phyloP scores from a whole-genome alignment of 345 rosid genomes.

The Brassica nigra region DNA sequence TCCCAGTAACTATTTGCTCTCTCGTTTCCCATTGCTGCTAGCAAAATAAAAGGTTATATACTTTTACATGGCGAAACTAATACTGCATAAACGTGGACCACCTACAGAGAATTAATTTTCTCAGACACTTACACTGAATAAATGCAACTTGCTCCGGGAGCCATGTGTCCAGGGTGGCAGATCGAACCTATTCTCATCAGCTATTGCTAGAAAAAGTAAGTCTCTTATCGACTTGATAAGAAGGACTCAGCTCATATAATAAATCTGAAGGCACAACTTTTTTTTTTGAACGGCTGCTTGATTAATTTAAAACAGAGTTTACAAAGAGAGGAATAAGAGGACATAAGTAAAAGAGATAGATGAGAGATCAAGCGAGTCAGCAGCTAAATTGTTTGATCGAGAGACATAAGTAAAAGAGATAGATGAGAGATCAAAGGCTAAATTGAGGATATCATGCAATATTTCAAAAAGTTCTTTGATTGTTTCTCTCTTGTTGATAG shows the following conservation, averaged over 20 bases:
- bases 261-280: slow-evolving; percentile 3
- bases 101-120: slow-evolving; percentile 13
- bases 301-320: too few species aligned
- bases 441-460: too few species aligned
- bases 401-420: too few species aligned
- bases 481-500: too few species aligned
- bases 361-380: too few species aligned
- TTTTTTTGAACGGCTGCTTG: too few species aligned
- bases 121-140: slow-evolving; percentile 67
- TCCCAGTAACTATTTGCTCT: slow-evolving; percentile 94
- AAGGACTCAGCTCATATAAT: neutral
- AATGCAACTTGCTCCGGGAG: slow-evolving; percentile 97
- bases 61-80: slow-evolving; percentile 3
- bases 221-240: slow-evolving; percentile 10
- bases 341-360: too few species aligned
- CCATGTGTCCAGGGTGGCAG: slow-evolving; percentile 99
- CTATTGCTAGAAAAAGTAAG: slow-evolving; percentile 4
- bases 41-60: slow-evolving; percentile 29
- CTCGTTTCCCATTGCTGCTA: slow-evolving; percentile 95
- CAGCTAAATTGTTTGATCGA: too few species aligned
- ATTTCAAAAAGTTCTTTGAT: too few species aligned
- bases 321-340: too few species aligned
- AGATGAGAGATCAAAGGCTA: too few species aligned
- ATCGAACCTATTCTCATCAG: slow-evolving; percentile 69
- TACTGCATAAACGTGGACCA: neutral